Base-by-base conservation (phyloP, 148 eudicot species). In the Persicaria maculosa region DNA sequence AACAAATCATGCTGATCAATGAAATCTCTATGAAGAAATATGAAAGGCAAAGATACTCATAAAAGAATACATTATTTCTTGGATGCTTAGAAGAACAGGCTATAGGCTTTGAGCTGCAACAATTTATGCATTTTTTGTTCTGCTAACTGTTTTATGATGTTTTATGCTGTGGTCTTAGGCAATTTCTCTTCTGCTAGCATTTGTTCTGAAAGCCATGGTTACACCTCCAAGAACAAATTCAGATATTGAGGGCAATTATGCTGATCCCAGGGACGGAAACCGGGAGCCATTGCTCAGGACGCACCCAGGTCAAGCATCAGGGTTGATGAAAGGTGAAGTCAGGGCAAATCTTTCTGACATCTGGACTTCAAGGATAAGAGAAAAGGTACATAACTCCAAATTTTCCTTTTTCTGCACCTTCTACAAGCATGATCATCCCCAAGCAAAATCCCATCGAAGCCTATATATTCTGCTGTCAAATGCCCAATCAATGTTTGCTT, bases 341-440 rank as follows among this genome's bases (percentile, higher is more conserved):
- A 82, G 77, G 81, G 80, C 67, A 77, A 80, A 74, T 53, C 78
- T 77, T 53, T 75, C 86, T 54, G 92, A 92, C 52, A 82, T 87
- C 52, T 88, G 89, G 91, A 86, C 85, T 25, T 75, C 86, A 67
- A 80, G 88, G 77, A 88, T 92, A 75, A 83, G 94, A 77, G 84
- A 92, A 74, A 92, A 92, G 97, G 97, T 91, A 83, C 14, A 11
- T 47, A 40, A 65, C 69, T 14, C 45, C 4, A 10, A 10, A 25
- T 61, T 61, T 12, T 4, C 14, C 11, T 25, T 0, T 10, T 58
- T 58, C 40, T 58, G 43, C 40, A 58, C 22, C 65, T 22, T 58
- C 31, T 8, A 8, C 12, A 48, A 48, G 9, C 11, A 48, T 8
- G 52, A 48, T 48, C 52, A 31, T 1, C 40, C 40, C 40, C 40